Evolutionary conservation across 768 basidiomycete species (phyloP), one percentile per base, ranked within the genome.

Genomic region (Boletus rex-veris): DNA sequence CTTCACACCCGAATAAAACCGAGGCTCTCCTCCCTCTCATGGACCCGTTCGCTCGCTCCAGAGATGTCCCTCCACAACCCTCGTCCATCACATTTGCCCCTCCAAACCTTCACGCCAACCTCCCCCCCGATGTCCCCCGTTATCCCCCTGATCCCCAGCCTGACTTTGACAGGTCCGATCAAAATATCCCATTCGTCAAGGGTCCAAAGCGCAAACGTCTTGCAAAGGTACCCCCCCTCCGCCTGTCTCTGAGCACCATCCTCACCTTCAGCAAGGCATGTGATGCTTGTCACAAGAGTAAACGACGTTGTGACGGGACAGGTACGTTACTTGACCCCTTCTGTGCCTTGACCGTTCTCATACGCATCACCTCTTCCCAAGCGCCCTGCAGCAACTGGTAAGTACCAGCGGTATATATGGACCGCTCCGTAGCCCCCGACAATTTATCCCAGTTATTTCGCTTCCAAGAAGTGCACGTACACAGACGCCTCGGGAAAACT

Each of bases 381-480:
- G 86, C 85, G 10, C 88, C 87, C 7, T 91, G 89, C 64, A 87
- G 86, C 68, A 91, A 91, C 64, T 91, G 89, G 88, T 88, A 58
- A 47, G 72, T 60, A 44, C 56, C 46, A 19, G 30, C 30, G 35
- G 48, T 54, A n/a, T 37, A 26, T 56, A 24, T 36, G 24, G 31
- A 51, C 31, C 39, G 10, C 39, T 36, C 30, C 45, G 19, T 42
- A 30, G 19, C 21, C 50, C 45, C 51, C 42, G 57, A 59, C 52
- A 33, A 42, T 45, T 18, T 44, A 30, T 57, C 51, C 30, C 65
- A 91, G 88, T 62, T 90, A 83, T 67, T 92, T 85, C 67, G 89
- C 90, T 54, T 86, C 85, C 59, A 91, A 91, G 69, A 74, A 80
- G 31, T 92, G 90, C 70, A 82, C 85, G 2, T 92, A 92, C 68